Evolutionary conservation across 176 grass and related monocot genomes (phyloP).

Genomic region (Eremochloa ophiuroides): DNA sequence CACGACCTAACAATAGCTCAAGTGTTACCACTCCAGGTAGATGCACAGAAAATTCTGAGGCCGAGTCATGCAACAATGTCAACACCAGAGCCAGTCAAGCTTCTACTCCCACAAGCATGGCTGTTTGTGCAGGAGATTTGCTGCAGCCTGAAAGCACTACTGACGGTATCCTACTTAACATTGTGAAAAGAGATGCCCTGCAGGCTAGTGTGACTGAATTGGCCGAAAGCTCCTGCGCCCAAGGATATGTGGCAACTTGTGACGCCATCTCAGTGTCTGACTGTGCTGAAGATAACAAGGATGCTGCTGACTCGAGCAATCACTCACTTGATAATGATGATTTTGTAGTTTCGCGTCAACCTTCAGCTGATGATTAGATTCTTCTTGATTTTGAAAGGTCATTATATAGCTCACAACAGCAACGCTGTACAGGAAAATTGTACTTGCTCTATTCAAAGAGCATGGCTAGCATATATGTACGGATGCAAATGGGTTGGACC

Average conservation of each 20-base stretch:
- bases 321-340: conserved; percentile 1
- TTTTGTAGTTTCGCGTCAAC: conserved; percentile 2
- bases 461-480: neutral
- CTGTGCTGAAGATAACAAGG: conserved; percentile 31
- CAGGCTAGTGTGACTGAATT: conserved; percentile 17
- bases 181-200: conserved; percentile 52
- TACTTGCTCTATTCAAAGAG: neutral
- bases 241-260: conserved; percentile 39
- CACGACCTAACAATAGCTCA: conserved; percentile 8
- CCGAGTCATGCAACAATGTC: neutral
- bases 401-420: neutral
- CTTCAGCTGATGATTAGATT: conserved; percentile 21
- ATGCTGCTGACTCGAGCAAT: conserved; percentile 10
- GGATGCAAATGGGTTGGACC: neutral
- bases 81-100: conserved; percentile 24
- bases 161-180: conserved; percentile 70
- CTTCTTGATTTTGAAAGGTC: conserved; percentile 8
- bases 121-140: conserved; percentile 64
- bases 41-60: conserved; percentile 18
- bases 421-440: neutral
- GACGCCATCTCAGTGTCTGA: conserved; percentile 46
- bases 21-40: conserved; percentile 13
- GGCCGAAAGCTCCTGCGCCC: neutral
- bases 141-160: conserved; percentile 62
- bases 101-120: conserved; percentile 25